phyloP scores from a whole-genome alignment of 2,329 filamentous ascomycete genomes.

The Colletotrichum karsti region DNA sequence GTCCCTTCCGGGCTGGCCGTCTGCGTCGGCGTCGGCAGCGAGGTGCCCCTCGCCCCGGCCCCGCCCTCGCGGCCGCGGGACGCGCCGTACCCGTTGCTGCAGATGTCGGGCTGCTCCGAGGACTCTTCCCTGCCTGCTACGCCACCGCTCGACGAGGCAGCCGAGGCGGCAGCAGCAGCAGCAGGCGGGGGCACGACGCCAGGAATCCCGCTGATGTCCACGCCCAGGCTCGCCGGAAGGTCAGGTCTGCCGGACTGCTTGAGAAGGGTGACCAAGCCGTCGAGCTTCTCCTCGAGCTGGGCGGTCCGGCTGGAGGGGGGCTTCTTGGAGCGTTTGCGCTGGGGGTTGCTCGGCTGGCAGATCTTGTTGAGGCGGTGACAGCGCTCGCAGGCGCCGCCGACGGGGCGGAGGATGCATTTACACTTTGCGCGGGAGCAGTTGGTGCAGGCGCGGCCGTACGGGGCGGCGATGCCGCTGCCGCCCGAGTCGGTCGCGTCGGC shows the following conservation, averaged over 20 bases:
- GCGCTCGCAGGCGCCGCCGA: constrained; percentile 43
- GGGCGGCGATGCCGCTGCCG: constrained; percentile 35
- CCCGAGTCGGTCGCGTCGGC: background rate
- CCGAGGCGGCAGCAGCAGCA: background rate
- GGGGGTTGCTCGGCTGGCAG: constrained; percentile 47
- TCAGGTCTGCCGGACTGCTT: constrained; percentile 13
- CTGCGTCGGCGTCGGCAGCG: constrained; percentile 19
- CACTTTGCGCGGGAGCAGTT: constrained; percentile 54
- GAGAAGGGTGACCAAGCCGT: constrained; percentile 39
- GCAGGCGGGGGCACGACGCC: background rate
- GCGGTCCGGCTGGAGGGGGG: constrained; percentile 31
- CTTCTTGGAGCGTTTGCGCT: constrained; percentile 36
- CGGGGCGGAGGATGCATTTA: constrained; percentile 48
- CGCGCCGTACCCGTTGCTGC: background rate
- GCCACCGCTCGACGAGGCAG: background rate
- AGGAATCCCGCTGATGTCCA: background rate
- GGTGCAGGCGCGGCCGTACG: constrained; percentile 50
- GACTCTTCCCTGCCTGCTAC: background rate
- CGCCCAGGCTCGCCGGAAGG: background rate
- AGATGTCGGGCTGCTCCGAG: background rate
- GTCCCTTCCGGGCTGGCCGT: constrained; percentile 12
- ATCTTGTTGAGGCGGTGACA: constrained; percentile 50
- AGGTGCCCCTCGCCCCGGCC: background rate
- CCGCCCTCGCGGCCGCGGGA: background rate
- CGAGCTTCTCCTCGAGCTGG: constrained; percentile 38